A percentile compares a stretch with the other conserved stretches of the same genome.
Conservation (phyloP, 208 protist genomes). For the Trypanosoma platydactyli region DNA sequence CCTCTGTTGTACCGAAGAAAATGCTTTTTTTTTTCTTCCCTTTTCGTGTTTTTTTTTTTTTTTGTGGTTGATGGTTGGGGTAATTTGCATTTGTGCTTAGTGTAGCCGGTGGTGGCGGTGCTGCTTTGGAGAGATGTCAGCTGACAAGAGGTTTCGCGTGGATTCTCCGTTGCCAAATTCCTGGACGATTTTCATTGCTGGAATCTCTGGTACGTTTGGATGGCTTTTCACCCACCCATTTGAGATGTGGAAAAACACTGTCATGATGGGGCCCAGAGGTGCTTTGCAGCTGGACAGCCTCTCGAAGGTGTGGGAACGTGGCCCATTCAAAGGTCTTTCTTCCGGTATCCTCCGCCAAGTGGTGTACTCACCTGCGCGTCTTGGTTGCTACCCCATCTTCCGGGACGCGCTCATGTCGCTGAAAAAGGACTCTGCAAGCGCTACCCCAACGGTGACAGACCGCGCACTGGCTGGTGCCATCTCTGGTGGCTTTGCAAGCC, state of each 20-base stretch:
- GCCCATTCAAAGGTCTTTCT: conserved; percentile 83
- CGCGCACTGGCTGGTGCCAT: conserved; percentile 74
- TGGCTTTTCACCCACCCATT: conserved; percentile 93
- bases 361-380: conserved; percentile 87
- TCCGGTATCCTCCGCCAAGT: conserved; percentile 84
- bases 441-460: conserved; percentile 61
- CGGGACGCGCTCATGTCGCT: conserved; percentile 68
- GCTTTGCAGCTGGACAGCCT: conserved; percentile 51
- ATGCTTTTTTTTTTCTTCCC: not conserved
- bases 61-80: not conserved
- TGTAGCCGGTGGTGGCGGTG: too few relatives aligned
- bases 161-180: conserved; percentile 20
- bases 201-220: conserved; percentile 80
- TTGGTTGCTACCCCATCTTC: conserved; percentile 91
- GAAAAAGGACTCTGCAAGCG: conserved; percentile 47
- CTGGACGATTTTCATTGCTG: conserved; percentile 73
- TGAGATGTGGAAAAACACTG: conserved; percentile 94
- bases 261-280: conserved; percentile 71
- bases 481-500: conserved; percentile 84
- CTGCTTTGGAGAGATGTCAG: not conserved
- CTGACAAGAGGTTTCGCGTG: conserved; percentile 9
- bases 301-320: conserved; percentile 48
- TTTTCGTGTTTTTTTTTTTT: not conserved
- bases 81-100: too few relatives aligned
- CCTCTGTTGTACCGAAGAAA: too few relatives aligned